Percentiles rank a stretch among this genome's conserved stretches.
These are phyloP conservation scores for Silene conica DNA, from an alignment of 148 eudicot species.

Conservation along the genomic window DNA sequence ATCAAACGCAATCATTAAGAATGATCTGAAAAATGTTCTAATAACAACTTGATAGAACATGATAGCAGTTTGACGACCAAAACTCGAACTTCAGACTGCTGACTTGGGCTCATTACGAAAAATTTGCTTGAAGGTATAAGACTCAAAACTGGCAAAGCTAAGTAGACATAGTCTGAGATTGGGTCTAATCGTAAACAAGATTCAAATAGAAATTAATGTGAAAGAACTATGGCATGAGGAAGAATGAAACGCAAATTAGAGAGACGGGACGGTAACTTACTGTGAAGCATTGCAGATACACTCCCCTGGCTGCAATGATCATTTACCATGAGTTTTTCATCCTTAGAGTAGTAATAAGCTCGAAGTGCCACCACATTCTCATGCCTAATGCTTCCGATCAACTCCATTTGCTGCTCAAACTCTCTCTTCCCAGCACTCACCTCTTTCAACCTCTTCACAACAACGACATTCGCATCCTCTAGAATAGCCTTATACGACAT, in stretches of 20 bases:
- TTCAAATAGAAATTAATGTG: neutral
- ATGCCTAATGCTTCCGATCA: constrained; percentile 79
- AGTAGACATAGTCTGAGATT: neutral
- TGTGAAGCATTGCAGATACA: constrained; percentile 67
- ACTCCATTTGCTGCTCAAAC: constrained; percentile 89
- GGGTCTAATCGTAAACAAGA: neutral
- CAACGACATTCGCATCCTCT: constrained; percentile 77
- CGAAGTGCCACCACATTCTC: constrained; percentile 73
- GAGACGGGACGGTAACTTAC: constrained; percentile 38
- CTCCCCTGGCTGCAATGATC: constrained; percentile 75
- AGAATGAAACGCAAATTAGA: constrained; percentile 1
- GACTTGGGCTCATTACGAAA: too few relatives aligned
- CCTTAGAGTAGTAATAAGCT: constrained; percentile 91
- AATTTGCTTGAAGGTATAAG: too few relatives aligned
- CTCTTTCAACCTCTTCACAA: constrained; percentile 89
- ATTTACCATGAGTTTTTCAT: constrained; percentile 86
- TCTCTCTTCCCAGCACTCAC: constrained; percentile 78
- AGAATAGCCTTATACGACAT: constrained; percentile 79
- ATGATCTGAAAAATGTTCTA: too few relatives aligned
- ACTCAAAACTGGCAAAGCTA: too few relatives aligned
- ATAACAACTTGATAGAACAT: neutral
- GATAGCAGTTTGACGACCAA: neutral
- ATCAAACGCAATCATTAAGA: too few relatives aligned
- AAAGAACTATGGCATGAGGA: neutral
- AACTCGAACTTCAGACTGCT: too few relatives aligned